Evolutionary conservation across 139 green algal species (phyloP).

Genomic region (Chlorella sp.): DNA sequence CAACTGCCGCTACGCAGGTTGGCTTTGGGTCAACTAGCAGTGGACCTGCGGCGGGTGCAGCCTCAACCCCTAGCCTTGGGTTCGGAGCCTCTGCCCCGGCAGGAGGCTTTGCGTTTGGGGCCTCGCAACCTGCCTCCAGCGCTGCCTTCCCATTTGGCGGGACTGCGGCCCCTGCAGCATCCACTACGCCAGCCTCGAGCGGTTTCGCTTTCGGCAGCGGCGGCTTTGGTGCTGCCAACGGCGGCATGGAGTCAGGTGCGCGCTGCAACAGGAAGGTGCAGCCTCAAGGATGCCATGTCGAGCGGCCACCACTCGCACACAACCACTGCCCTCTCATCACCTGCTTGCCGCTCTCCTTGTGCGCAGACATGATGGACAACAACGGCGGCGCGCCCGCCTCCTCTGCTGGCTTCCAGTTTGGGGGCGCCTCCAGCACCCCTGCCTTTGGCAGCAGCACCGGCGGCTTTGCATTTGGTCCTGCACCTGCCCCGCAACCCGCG

Average conservation of each 20-base stretch:
- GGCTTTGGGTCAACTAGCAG: slow-evolving; percentile 5
- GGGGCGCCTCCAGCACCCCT: background rate
- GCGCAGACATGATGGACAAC: slow-evolving; percentile 7
- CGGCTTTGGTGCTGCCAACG: slow-evolving; percentile 8
- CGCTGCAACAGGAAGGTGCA: no score
- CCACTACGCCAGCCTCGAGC: no score
- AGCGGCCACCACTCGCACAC: no score
- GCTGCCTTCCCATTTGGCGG: no score
- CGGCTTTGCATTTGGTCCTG: background rate
- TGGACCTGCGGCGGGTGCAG: background rate
- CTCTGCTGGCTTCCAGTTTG: slow-evolving; percentile 7
- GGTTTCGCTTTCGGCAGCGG: background rate
- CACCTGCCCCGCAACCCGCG: background rate
- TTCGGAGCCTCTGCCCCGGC: background rate
- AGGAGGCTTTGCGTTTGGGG: background rate
- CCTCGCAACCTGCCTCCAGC: no score
- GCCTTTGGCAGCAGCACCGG: background rate
- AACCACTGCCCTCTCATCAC: background rate
- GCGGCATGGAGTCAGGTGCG: background rate
- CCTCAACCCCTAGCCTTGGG: background rate
- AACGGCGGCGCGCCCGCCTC: background rate
- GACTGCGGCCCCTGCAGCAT: no score
- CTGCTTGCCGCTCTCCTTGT: background rate
- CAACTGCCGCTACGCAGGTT: background rate
- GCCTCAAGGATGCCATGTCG: no score